These are phyloP conservation scores for Cladophialophora exuberans DNA, from an alignment of 2,329 filamentous ascomycete genomes.

Conservation along the genomic window DNA sequence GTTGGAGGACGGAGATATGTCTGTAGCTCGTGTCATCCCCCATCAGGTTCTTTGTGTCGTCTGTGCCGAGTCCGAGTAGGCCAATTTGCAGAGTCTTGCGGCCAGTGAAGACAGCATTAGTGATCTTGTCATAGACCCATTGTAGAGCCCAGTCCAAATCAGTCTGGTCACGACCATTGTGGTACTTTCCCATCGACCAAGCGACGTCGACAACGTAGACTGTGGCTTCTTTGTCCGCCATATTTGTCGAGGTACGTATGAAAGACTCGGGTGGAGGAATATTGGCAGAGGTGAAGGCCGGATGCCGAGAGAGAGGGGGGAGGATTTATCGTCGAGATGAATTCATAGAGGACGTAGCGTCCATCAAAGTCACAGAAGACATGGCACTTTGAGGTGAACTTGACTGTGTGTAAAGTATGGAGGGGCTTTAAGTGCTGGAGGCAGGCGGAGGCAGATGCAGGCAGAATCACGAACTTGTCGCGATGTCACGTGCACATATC, in stretches of 20 bases:
- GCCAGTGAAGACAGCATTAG: constrained; percentile 70
- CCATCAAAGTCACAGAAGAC: background rate
- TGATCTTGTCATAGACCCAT: constrained; percentile 94
- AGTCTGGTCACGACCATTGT: constrained; percentile 71
- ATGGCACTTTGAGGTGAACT: background rate
- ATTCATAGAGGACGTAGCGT: background rate
- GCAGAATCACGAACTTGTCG: constrained; percentile 17
- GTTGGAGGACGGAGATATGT: constrained; percentile 74
- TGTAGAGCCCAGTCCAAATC: constrained; percentile 88
- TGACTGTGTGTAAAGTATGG: background rate
- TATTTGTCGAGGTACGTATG: constrained; percentile 45
- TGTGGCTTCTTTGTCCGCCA: constrained; percentile 86
- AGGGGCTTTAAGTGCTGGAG: background rate
- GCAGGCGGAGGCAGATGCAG: constrained; percentile 2
- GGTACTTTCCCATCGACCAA: constrained; percentile 75
- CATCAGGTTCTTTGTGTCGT: constrained; percentile 74
- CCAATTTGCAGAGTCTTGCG: constrained; percentile 75
- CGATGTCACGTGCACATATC: constrained; percentile 12
- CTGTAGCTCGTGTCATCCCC: constrained; percentile 71
- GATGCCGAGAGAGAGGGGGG: background rate
- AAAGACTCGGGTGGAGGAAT: background rate
- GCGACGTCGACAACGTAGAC: constrained; percentile 92
- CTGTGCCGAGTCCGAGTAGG: constrained; percentile 82
- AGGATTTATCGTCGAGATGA: background rate
- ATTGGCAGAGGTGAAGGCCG: background rate